Conservation (phyloP, 371 early-diverging fungal species). For the Synchytrium microbalum region DNA sequence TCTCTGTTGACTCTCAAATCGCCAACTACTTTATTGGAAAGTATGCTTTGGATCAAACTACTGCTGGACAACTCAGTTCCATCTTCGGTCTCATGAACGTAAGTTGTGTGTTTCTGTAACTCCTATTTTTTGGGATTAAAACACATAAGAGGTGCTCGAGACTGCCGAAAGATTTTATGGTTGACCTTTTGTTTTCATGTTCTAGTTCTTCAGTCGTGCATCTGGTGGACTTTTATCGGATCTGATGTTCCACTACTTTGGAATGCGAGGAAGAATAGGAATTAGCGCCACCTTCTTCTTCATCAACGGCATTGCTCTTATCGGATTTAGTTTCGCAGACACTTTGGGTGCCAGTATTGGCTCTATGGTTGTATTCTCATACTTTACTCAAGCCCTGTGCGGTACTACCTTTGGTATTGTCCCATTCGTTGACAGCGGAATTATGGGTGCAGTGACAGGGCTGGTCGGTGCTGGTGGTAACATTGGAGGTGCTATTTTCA, state of each 20-base stretch:
- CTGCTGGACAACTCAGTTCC: conserved; percentile 45
- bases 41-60: conserved; percentile 23
- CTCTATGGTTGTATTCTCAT: conserved; percentile 13
- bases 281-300: conserved; percentile 30
- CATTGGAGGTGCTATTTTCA: conserved; percentile 43
- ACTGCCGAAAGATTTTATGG: too few species aligned
- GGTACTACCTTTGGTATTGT: conserved; percentile 33
- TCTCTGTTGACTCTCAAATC: conserved; percentile 52
- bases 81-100: conserved; percentile 55
- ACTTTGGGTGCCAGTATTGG: conserved; percentile 21
- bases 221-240: conserved; percentile 50
- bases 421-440: conserved; percentile 19
- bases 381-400: conserved; percentile 18
- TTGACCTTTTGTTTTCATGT: too few species aligned
- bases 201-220: conserved; percentile 52
- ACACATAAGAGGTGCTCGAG: too few species aligned
- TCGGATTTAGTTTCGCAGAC: conserved; percentile 28
- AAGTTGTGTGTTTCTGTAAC: background rate
- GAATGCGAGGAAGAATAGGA: too few species aligned
- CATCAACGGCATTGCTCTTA: conserved; percentile 32
- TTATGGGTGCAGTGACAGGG: conserved; percentile 26
- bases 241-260: too few species aligned
- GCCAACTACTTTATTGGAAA: conserved; percentile 32
- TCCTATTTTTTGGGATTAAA: background rate
- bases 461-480: conserved; percentile 40